Evolutionary conservation across 345 rosid genomes (phyloP).

Genomic region (Acer campestre): DNA sequence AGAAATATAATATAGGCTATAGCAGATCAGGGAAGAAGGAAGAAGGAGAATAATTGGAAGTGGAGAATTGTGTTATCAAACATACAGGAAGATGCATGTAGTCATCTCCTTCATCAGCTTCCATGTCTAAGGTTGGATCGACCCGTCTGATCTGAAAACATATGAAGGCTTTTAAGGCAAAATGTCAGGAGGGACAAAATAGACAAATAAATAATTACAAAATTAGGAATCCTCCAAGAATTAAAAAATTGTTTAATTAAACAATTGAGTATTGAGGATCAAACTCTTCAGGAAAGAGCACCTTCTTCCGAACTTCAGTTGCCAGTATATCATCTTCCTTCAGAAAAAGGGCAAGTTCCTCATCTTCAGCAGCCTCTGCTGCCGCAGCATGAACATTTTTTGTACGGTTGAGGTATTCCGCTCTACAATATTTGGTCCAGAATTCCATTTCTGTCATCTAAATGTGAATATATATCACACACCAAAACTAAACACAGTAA

Average conservation of each 20-base stretch:
- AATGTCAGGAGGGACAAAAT: conserved; percentile 13
- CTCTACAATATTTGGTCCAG: conserved; percentile 96
- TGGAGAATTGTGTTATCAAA: conserved; percentile 12
- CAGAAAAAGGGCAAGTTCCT: conserved; percentile 88
- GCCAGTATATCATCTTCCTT: conserved; percentile 91
- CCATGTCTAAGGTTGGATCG: conserved; percentile 95
- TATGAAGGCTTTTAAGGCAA: conserved; percentile 15
- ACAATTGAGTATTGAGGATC: background rate
- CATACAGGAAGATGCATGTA: conserved; percentile 89
- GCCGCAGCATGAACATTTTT: conserved; percentile 73
- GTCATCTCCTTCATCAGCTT: conserved; percentile 95
- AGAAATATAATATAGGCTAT: background rate
- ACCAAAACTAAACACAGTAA: conserved; percentile 9
- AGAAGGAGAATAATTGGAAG: conserved; percentile 1
- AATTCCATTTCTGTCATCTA: conserved; percentile 93
- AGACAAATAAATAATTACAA: background rate
- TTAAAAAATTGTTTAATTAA: conserved; percentile 10
- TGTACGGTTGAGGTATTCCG: conserved; percentile 83
- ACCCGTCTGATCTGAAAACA: conserved; percentile 75
- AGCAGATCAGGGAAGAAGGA: background rate
- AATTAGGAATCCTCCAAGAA: conserved; percentile 8
- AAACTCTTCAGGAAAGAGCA: conserved; percentile 28
- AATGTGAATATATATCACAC: conserved; percentile 19
- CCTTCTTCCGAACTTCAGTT: conserved; percentile 77
- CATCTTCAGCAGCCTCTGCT: conserved; percentile 99